Evolutionary conservation across 345 rosid genomes (phyloP), one percentile per base, ranked within the genome.

Genomic region (Citrus inodora): DNA sequence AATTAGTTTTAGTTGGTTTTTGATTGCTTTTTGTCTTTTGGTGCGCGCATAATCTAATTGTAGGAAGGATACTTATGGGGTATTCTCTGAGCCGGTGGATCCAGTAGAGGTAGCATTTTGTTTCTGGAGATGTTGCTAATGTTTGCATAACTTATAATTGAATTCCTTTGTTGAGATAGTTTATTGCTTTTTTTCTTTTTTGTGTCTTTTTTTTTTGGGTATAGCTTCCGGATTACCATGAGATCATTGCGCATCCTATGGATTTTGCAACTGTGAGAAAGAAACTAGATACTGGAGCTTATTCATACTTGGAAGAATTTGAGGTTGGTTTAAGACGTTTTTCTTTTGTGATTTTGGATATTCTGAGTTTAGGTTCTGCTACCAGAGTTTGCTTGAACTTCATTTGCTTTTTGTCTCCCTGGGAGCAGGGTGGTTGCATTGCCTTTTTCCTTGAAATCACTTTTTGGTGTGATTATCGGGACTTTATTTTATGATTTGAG

Each of bases 191-290:
- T 25, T 67, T 24, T 30, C 70, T 38, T 46, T 25, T 25, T 25
- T 25, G 27, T 25, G 27, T 25, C 66, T 46, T 46, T 51, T 56
- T 55, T 71, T 14, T 84, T 42, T 84, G 82, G 67, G 61, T 83
- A 25, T 93, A 96, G 99, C 97, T 96, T 87, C 99, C 99, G 76
- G 98, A 96, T 83, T 96, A 96, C 78, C 91, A 85, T 79, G 99
- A 94, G 78, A 88, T 92, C 76, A 80, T 96, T 74, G 87, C 87
- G 42, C 82, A 93, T 84, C 97, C 97, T 11, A 92, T 96, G 98
- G 99, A 96, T 84, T 96, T 92, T 75, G 85, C 87, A 62, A 92
- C 98, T 0, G 82, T 92, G 77, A 89, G 94, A 87, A 94, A 86
- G 76, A 96, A 89, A 81, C 83, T 96, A 33, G 93, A 86, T 42